phyloP scores from a whole-genome alignment of 2,329 filamentous ascomycete species.

The Fusarium pseudocircinatum region DNA sequence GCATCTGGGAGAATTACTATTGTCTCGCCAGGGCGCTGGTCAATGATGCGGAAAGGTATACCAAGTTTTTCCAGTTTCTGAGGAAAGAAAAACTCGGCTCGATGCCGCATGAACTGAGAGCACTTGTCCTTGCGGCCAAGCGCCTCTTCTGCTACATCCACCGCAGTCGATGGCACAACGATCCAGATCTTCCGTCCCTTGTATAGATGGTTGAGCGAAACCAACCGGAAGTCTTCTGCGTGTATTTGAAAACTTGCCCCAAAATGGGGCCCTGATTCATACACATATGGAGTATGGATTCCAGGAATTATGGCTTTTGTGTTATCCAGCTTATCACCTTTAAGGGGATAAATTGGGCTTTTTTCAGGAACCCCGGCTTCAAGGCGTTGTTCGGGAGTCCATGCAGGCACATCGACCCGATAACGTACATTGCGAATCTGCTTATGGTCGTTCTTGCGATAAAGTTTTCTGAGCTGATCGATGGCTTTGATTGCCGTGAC shows the following conservation, averaged over 20 bases:
- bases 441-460: conserved; percentile 48
- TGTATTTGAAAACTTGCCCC: conserved; percentile 54
- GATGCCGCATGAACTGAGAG: conserved; percentile 54
- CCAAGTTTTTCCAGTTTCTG: conserved; percentile 52
- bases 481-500: conserved; percentile 43
- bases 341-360: conserved; percentile 51
- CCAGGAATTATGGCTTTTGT: conserved; percentile 52
- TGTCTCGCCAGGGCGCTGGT: conserved; percentile 52
- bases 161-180: conserved; percentile 50
- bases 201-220: conserved; percentile 53
- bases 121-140: conserved; percentile 48
- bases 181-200: conserved; percentile 54
- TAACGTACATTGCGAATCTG: conserved; percentile 52
- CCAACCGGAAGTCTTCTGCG: conserved; percentile 52
- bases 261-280: conserved; percentile 52
- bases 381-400: conserved; percentile 48
- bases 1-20: conserved; percentile 53
- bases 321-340: conserved; percentile 50
- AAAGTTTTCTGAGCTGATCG: conserved; percentile 49
- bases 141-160: conserved; percentile 48
- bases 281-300: conserved; percentile 54
- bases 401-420: conserved; percentile 52
- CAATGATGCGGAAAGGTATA: conserved; percentile 51
- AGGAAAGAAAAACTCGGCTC: conserved; percentile 54
- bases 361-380: conserved; percentile 49